Conservation (phyloP, 108 stramenopile species). For the Cyclostephanos tholiformis region DNA sequence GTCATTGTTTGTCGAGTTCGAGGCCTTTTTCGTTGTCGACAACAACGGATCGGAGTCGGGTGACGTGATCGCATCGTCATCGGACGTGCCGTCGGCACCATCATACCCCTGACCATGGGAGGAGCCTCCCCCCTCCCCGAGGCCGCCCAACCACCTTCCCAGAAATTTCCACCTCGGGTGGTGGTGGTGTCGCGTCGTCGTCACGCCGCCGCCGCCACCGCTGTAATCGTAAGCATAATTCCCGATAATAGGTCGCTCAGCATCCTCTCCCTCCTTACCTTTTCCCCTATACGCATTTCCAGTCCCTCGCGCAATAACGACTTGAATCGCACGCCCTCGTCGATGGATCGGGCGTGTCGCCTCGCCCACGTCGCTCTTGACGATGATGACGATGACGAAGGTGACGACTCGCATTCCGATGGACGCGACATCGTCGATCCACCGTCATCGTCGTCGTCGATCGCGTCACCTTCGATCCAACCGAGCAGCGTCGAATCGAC, state of each 20-base stretch:
- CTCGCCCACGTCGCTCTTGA: slow-evolving; percentile 57
- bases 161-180: background rate
- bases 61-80: background rate
- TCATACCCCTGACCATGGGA: background rate
- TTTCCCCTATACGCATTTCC: slow-evolving; percentile 16
- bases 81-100: background rate
- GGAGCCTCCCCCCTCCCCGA: too few relatives aligned
- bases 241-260: slow-evolving; percentile 21
- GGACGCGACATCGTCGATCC: background rate
- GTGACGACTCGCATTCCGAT: too few relatives aligned
- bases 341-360: slow-evolving; percentile 62
- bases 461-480: too few relatives aligned
- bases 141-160: background rate
- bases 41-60: background rate
- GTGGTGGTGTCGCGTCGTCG: background rate
- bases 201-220: background rate
- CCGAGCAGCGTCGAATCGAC: too few relatives aligned
- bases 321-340: slow-evolving; percentile 67
- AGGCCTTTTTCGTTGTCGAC: background rate
- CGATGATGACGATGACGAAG: too few relatives aligned
- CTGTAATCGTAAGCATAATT: too few relatives aligned
- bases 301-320: slow-evolving; percentile 22
- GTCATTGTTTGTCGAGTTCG: background rate
- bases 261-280: slow-evolving; percentile 15
- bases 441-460: too few relatives aligned